Evolutionary conservation across 2,329 filamentous ascomycete genomes (phyloP), one percentile per base, ranked within the genome.

Genomic region (Claviceps capensis): DNA sequence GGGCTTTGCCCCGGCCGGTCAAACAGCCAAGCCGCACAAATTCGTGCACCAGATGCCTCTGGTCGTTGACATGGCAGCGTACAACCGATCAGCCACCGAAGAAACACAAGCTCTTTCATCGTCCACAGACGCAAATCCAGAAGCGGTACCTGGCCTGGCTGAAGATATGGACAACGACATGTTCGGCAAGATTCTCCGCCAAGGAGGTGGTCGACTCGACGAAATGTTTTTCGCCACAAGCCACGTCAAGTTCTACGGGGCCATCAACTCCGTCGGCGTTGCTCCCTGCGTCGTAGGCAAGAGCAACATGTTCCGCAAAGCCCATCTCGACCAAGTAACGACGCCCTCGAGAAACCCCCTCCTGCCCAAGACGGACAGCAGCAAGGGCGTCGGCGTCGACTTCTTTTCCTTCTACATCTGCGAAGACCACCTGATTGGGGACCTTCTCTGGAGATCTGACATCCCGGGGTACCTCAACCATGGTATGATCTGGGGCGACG

Each of bases 251-350:
- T 97, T 98, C 74, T 98, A 98, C 71, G 85, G 85, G 8, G 93
- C 91, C 55, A 98, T 98, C 76, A 97, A 97, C 68, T 87, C 88
- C 0, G 88, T 96, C 16, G 78, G 86, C 3, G 71, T 97, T 50
- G 93, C 93, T 0, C 93, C 94, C 8, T 98, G 93, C 67, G 85
- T 95, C 53, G 85, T 97, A 22, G 93, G 93, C 49, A 98, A 98
- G 71, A 95, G 88, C 62, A 97, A 94, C 70, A 97, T 98, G 90
- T 98, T 97, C 69, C 86, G 93, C 54, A 87, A 86, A 55, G 87
- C 88, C 0, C 91, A 98, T 61, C 80, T 98, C 38, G 81, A 96
- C 67, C 77, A 78, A 57, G 78, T 93, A 8, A 83, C 82, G 36
- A 67, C 77, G 61, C 66, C 76, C 38, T 48, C 65, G 50, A 67